Conservation (phyloP, 2,329 filamentous ascomycete genomes). For the Tolypocladium ovalisporum region DNA sequence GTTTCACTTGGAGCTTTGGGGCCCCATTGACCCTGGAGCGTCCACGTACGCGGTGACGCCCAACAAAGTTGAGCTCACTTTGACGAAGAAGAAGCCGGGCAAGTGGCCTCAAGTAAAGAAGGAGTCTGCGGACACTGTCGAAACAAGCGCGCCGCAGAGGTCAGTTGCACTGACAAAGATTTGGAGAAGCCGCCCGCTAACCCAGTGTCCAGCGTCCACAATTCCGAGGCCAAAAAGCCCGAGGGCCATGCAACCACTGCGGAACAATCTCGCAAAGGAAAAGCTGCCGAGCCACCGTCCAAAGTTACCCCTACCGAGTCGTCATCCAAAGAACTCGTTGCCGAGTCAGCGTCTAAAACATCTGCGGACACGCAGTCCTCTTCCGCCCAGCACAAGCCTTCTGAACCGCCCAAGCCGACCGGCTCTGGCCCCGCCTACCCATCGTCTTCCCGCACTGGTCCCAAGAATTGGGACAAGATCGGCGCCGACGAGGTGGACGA, state of each 20-base stretch:
- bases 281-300: neutral
- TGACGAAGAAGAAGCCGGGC: slow-evolving; percentile 55
- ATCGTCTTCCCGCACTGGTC: slow-evolving; percentile 70
- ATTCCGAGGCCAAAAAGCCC: neutral
- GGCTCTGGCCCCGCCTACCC: slow-evolving; percentile 56
- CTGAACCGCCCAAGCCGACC: neutral
- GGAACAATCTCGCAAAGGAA: too few relatives aligned
- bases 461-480: slow-evolving; percentile 88
- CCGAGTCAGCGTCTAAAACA: neutral
- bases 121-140: slow-evolving; percentile 1
- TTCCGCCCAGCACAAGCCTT: neutral
- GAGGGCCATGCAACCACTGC: neutral
- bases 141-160: neutral
- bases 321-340: too few relatives aligned
- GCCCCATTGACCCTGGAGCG: slow-evolving; percentile 46
- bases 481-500: slow-evolving; percentile 44
- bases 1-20: slow-evolving; percentile 55
- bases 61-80: slow-evolving; percentile 68
- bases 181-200: neutral
- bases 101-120: slow-evolving; percentile 48
- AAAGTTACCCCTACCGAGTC: too few relatives aligned
- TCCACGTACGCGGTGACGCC: slow-evolving; percentile 57
- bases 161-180: neutral
- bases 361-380: neutral
- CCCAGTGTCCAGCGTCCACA: neutral